Percentiles rank a stretch among this genome's conserved stretches.
phyloP scores from a whole-genome alignment of 352 stramenopile species.

The Achlya hypogyna region DNA sequence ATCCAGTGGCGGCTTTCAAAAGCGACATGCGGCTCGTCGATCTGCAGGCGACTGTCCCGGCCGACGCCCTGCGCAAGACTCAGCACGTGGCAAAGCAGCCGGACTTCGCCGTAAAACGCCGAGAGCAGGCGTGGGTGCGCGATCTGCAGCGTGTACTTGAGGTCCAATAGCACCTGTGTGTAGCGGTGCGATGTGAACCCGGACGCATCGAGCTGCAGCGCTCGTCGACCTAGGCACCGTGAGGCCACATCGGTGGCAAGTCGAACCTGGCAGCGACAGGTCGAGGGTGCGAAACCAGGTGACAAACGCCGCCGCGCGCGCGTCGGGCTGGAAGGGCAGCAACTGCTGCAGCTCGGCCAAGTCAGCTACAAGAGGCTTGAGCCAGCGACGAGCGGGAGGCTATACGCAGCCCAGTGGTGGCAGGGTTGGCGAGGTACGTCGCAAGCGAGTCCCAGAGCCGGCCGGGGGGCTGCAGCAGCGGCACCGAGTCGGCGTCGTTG shows the following conservation, averaged over 20 bases:
- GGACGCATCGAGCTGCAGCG: constrained; percentile 70
- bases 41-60: not conserved
- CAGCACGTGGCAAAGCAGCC: not conserved
- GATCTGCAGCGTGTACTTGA: constrained; percentile 97
- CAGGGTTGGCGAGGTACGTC: not conserved
- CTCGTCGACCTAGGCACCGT: not conserved
- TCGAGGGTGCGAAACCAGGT: not conserved
- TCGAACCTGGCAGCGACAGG: not conserved
- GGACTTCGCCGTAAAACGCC: not conserved
- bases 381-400: not conserved
- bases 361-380: not conserved
- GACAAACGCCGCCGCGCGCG: not conserved
- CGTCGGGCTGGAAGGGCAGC: not conserved
- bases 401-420: not conserved
- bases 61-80: not conserved
- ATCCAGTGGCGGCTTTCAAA: constrained; percentile 16
- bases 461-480: not conserved
- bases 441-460: not conserved
- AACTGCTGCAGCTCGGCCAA: not conserved
- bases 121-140: constrained; percentile 26
- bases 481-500: not conserved
- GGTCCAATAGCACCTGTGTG: constrained; percentile 92
- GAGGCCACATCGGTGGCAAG: not conserved
- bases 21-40: constrained; percentile 3
- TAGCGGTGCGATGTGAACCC: constrained; percentile 93